Evolutionary conservation across 495 filamentous ascomycete genomes (phyloP).

Genomic region (Lineolata rhizophorae): DNA sequence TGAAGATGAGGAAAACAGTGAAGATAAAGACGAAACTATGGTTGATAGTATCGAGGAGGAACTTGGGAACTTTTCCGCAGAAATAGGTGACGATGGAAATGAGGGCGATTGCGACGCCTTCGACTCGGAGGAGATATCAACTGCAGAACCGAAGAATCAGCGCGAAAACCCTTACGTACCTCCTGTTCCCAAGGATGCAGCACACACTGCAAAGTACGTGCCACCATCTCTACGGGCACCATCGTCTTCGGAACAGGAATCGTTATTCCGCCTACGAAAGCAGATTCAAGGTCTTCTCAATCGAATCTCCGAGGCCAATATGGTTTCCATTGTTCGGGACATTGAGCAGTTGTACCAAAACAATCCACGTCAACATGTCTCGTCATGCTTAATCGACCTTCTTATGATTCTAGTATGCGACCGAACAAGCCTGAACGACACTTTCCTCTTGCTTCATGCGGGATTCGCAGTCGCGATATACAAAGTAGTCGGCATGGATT

Average conservation of each 20-base stretch:
- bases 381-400: conserved; percentile 49
- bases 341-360: conserved; percentile 64
- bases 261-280: conserved; percentile 43
- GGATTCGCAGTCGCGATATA: conserved; percentile 78
- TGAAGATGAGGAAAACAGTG: conserved; percentile 13
- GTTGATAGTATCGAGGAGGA: conserved; percentile 18
- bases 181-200: conserved; percentile 18
- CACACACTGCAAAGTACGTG: conserved; percentile 45
- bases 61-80: conserved; percentile 20
- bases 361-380: conserved; percentile 65
- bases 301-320: conserved; percentile 72
- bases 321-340: conserved; percentile 58
- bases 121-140: conserved; percentile 4
- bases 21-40: conserved; percentile 10
- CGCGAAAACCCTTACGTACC: conserved; percentile 44
- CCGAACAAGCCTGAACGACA: conserved; percentile 52
- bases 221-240: conserved; percentile 62
- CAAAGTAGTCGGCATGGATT: conserved; percentile 65
- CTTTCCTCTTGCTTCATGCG: conserved; percentile 74
- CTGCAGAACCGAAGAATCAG: conserved; percentile 16
- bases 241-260: conserved; percentile 39
- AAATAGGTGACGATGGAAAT: conserved; percentile 12
- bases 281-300: conserved; percentile 80
- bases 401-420: conserved; percentile 59
- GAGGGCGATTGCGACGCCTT: conserved; percentile 13